Percentiles rank a stretch among this genome's conserved stretches.
phyloP scores from a whole-genome alignment of 78 protist species.

The Dictyostelium purpureum region DNA sequence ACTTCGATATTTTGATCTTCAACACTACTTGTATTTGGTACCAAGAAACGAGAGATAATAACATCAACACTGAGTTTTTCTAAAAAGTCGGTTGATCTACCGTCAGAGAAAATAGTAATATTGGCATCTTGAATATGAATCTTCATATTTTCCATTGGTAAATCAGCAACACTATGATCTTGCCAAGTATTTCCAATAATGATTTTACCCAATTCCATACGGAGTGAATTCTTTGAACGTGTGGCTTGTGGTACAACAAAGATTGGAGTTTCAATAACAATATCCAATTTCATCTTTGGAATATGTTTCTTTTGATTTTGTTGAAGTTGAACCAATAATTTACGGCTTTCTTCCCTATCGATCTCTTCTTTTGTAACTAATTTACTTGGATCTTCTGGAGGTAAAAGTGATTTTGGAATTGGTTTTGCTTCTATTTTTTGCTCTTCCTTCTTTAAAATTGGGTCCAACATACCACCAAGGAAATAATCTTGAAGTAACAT shows the following conservation, averaged over 20 bases:
- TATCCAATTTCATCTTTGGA: slow-evolving; percentile 39
- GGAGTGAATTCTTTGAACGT: background rate
- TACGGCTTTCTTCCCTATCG: background rate
- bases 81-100: background rate
- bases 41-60: slow-evolving; percentile 5
- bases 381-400: background rate
- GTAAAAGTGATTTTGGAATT: background rate
- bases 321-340: background rate
- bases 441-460: slow-evolving; percentile 25
- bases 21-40: slow-evolving; percentile 29
- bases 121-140: slow-evolving; percentile 29
- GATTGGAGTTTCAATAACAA: slow-evolving; percentile 52
- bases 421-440: background rate
- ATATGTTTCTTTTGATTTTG: background rate
- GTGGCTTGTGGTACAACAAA: slow-evolving; percentile 43
- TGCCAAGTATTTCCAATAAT: slow-evolving; percentile 15
- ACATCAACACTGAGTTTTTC: slow-evolving; percentile 23
- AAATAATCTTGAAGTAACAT: slow-evolving; percentile 45
- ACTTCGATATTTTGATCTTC: slow-evolving; percentile 29
- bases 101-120: slow-evolving; percentile 1
- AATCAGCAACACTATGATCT: background rate
- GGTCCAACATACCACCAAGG: slow-evolving; percentile 70
- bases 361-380: background rate
- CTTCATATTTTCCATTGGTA: slow-evolving; percentile 47
- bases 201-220: slow-evolving; percentile 58